phyloP scores from a whole-genome alignment of 352 stramenopile species.

The Pythium graminicola region DNA sequence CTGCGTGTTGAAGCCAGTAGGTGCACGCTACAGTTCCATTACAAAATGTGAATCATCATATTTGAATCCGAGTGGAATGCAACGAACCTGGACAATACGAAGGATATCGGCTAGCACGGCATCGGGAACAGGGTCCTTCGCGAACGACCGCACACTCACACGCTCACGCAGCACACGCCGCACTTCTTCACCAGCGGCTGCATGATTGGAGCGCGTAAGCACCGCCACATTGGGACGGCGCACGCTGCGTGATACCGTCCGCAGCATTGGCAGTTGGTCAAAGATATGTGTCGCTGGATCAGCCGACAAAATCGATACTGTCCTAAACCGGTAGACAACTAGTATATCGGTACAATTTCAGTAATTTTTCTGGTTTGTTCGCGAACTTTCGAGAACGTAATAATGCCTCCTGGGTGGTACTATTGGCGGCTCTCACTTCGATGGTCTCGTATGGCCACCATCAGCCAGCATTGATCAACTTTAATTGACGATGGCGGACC shows the following conservation, averaged over 20 bases:
- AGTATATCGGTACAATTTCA: neutral
- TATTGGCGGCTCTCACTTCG: conserved; percentile 9
- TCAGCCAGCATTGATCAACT: conserved; percentile 8
- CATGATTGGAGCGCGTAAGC: conserved; percentile 10
- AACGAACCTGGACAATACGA: conserved; percentile 43
- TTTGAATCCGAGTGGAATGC: too few species aligned
- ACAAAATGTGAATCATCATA: neutral
- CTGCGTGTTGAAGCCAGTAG: conserved; percentile 77
- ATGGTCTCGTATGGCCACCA: neutral
- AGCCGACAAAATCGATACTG: neutral
- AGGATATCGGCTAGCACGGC: conserved; percentile 56
- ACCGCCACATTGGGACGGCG: neutral
- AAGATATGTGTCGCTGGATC: too few species aligned
- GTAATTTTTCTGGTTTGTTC: conserved; percentile 8
- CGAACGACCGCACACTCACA: conserved; percentile 31
- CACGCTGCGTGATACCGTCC: neutral
- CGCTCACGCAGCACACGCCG: conserved; percentile 16
- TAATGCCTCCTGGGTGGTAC: conserved; percentile 10
- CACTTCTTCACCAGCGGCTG: conserved; percentile 8
- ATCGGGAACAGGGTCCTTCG: conserved; percentile 38
- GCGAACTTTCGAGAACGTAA: conserved; percentile 28
- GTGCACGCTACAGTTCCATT: conserved; percentile 36
- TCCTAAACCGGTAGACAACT: conserved; percentile 8
- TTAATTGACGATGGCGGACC: conserved; percentile 38
- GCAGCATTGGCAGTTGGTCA: too few species aligned